Base-by-base conservation (phyloP, 2,329 filamentous ascomycete species). In the Albifimbria verrucaria region DNA sequence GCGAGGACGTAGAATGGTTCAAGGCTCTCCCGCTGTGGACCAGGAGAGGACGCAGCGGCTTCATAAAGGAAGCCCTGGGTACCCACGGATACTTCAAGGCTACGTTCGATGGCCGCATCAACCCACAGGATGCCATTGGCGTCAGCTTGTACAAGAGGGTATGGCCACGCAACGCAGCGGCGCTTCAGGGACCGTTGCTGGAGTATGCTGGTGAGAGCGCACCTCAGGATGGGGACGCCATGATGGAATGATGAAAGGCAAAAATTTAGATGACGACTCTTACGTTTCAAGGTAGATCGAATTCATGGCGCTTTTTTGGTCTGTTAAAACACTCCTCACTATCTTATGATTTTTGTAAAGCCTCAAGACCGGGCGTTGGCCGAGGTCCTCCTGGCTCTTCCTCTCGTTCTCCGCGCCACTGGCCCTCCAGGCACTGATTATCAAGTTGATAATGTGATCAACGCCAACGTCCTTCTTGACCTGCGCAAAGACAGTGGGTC, bases 11-110 rank as follows among this genome's bases (percentile, higher is more conserved):
- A 26, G 85, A 89, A 61, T 99, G 94, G 92, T 99, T 97, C 83
- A 96, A 96, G 77, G 93, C 93, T 1, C 71, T 99, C 67, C 93
- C 94, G 55, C 74, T 99, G 58, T 99, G 93, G 92, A 99, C 94
- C 5, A 90, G 85, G 75, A 77, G 93, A 25, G 94, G 94, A 7
- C 80, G 94, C 57, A 90, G 85, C 60, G 94, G 94, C 9, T 97
- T 87, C 70, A 85, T 99, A 77, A 97, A 97, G 78, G 94, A 99
- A 77, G 82, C 88, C 53, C 75, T 99, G 48, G 94, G 94, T 63
- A 99, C 94, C 32, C 94, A 99, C 72, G 94, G 94, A n/a, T 99
- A 99, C 77, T 97, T 97, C 82, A 99, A 99, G 80, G 94, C 94
- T 12, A 97, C 89, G 2, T 99, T 99, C 75, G 95, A 99, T 69